Evolutionary conservation across 768 basidiomycete species (phyloP), one percentile per base, ranked within the genome.

Genomic region (Podaxis sp.): DNA sequence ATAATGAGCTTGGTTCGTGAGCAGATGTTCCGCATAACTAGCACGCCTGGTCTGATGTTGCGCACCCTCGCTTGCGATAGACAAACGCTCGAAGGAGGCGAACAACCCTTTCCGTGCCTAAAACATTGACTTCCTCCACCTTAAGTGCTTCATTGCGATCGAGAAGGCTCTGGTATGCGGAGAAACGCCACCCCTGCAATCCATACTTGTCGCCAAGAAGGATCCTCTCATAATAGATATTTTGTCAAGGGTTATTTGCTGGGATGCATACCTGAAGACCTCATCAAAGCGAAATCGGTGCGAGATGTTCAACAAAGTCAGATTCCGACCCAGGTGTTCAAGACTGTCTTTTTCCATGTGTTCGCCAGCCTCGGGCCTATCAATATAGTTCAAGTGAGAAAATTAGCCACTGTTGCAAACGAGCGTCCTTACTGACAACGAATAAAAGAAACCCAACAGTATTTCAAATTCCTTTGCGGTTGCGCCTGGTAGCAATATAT

Each of bases 111-210:
- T 40, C 24, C 3, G 29, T 22, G 4, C 67, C 76, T 65, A 66
- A 69, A 71, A 66, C 76, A 75, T 57, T 70, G 64, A 64, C 68
- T 47, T 71, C 70, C 9, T 59, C 57, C 17, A 71, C 68, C 19
- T 65, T 68, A 40, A 81, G 70, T 22, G 77, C 70, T 24, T 75
- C 67, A 0, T 41, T 40, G 12, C 80, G 72, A 55, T 66, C 57
- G 64, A 78, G 78, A 12, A 82, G 66, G n/a, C 71, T 71, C 33
- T 67, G 67, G 63, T 79, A 79, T 15, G 80, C 76, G 0, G 75
- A 71, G 17, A 66, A 59, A 19, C 77, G 72, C 80, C 80, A 82
- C 40, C 71, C 64, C 13, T 68, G 68, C n/a, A 82, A 69, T 52
- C 74, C 70, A 63, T 76, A 74, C 64, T 75, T 74, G 37, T 69